These are phyloP conservation scores for Pinus taeda DNA, from an alignment of 75 land plant genomes.

Conservation along the genomic window DNA sequence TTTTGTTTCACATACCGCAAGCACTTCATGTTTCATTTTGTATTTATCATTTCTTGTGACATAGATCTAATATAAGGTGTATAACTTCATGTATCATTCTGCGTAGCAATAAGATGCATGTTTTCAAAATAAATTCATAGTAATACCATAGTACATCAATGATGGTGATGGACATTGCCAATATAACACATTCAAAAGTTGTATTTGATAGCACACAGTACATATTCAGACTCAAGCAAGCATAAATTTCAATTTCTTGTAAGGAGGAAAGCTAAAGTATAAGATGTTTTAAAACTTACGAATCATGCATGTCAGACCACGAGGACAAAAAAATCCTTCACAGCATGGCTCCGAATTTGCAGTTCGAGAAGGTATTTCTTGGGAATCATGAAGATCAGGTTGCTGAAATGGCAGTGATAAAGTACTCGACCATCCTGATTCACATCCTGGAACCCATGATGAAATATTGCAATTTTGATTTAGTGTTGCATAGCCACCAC, in stretches of 20 bases:
- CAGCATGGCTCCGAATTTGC: constrained; percentile 64
- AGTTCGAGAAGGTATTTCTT: constrained; percentile 46
- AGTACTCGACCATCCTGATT: constrained; percentile 83
- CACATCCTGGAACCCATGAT: constrained; percentile 81
- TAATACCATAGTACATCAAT: too few species aligned
- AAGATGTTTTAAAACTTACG: constrained; percentile 55
- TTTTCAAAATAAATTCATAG: too few species aligned
- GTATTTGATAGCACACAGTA: background rate
- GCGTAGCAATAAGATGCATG: too few species aligned
- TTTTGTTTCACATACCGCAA: background rate
- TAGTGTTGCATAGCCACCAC: constrained; percentile 23
- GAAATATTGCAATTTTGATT: constrained; percentile 78
- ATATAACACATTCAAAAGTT: background rate
- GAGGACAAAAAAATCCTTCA: constrained; percentile 94
- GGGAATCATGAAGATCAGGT: constrained; percentile 30
- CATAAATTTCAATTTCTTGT: background rate
- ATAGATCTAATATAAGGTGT: background rate
- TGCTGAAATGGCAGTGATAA: constrained; percentile 9
- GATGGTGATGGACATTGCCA: too few species aligned
- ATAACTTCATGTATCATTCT: too few species aligned
- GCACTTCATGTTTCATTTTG: background rate
- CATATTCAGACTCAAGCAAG: background rate
- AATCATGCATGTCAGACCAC: constrained; percentile 92
- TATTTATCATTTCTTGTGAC: background rate
- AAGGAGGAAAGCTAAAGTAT: background rate